phyloP scores from a whole-genome alignment of 306 rosid species.

The Canavalia gladiata region DNA sequence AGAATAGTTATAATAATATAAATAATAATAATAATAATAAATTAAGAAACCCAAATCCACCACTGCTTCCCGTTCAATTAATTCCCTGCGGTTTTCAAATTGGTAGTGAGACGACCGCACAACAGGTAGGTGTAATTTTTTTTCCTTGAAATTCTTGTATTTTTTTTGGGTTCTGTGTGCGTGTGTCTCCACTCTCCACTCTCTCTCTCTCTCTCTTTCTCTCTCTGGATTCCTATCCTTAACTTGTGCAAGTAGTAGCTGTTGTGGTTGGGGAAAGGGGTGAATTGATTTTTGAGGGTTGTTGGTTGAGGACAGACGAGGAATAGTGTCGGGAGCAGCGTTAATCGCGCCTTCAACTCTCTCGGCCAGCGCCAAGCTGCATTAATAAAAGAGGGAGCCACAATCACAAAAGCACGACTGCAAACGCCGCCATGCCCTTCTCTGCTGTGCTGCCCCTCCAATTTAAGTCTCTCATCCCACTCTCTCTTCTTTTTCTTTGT shows the following conservation, averaged over 20 bases:
- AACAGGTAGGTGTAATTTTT: neutral
- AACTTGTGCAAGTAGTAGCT: neutral
- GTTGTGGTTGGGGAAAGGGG: constrained; percentile 44
- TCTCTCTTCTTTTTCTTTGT: neutral
- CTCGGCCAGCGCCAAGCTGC: constrained; percentile 36
- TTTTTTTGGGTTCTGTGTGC: constrained; percentile 29
- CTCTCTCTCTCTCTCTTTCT: neutral
- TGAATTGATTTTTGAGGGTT: constrained; percentile 45
- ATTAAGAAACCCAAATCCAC: constrained; percentile 9
- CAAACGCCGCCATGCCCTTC: constrained; percentile 92
- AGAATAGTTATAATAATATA: no score
- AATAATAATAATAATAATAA: neutral
- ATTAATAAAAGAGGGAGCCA: constrained; percentile 49
- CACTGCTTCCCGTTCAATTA: constrained; percentile 36
- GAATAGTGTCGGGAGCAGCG: constrained; percentile 52
- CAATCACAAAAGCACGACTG: constrained; percentile 55
- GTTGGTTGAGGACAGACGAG: constrained; percentile 46
- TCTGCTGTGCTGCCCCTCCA: constrained; percentile 54
- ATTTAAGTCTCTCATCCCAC: constrained; percentile 59
- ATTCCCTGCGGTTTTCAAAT: constrained; percentile 39
- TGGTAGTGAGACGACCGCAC: neutral
- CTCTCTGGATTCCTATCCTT: neutral
- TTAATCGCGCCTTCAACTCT: constrained; percentile 57
- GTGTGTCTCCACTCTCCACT: neutral
- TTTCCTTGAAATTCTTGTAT: neutral